A percentile compares a stretch with the other conserved stretches of the same genome.
Evolutionary conservation across 129 eudicot genomes (phyloP).

Genomic region (Pseudognaphalium luteoalbum): DNA sequence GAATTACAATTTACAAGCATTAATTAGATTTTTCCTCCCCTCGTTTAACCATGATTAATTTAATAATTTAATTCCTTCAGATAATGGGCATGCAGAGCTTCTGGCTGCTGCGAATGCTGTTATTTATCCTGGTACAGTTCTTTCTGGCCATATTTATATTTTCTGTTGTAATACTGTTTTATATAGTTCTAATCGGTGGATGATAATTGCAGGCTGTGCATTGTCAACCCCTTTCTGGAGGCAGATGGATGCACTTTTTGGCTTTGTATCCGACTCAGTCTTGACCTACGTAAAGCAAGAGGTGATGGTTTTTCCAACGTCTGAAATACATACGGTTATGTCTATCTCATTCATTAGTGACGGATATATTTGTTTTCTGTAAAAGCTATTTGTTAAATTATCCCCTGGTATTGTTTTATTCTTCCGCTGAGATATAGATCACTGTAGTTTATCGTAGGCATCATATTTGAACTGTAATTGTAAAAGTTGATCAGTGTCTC

Average conservation of each 20-base stretch:
- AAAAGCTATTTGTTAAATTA: too few species aligned
- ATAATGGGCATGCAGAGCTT: slow-evolving; percentile 75
- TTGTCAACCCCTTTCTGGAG: slow-evolving; percentile 65
- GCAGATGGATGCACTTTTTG: slow-evolving; percentile 62
- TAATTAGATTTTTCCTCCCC: neutral
- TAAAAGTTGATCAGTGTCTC: too few species aligned
- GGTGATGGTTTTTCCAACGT: slow-evolving; percentile 27
- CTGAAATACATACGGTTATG: too few species aligned
- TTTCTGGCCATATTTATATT: neutral
- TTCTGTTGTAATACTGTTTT: neutral
- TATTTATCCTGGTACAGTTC: slow-evolving; percentile 53
- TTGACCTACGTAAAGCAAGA: slow-evolving; percentile 55
- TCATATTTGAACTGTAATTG: too few species aligned
- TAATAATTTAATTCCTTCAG: slow-evolving; percentile 33
- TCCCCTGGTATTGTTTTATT: too few species aligned
- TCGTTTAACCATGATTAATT: slow-evolving; percentile 10
- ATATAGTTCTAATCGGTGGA: slow-evolving; percentile 1
- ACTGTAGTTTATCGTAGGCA: too few species aligned
- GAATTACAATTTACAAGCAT: neutral
- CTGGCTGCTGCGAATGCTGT: slow-evolving; percentile 74
- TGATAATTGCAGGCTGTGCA: slow-evolving; percentile 49
- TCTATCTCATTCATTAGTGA: too few species aligned
- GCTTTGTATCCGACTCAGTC: slow-evolving; percentile 56
- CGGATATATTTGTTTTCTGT: too few species aligned
- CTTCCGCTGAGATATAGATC: too few species aligned